phyloP scores from a whole-genome alignment of 768 basidiomycete species.

The Roridomyces roridus region DNA sequence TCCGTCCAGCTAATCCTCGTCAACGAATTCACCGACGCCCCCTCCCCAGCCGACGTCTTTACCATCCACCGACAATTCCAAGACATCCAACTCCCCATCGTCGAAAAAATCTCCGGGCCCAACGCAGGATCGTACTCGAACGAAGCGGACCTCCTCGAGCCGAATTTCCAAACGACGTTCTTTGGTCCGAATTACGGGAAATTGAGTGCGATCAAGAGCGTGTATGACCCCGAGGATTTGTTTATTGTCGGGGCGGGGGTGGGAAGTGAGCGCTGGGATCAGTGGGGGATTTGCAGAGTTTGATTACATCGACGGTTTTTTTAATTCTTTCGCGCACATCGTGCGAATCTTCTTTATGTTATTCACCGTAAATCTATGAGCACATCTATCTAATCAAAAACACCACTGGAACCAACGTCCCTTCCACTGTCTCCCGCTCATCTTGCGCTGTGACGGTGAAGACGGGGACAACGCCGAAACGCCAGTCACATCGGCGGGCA shows the following conservation, averaged over 20 bases:
- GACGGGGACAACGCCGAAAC: too few species aligned
- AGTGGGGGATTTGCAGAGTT: slow-evolving; percentile 30
- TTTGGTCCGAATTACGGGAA: slow-evolving; percentile 38
- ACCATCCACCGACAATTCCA: slow-evolving; percentile 28
- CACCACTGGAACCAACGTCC: too few species aligned
- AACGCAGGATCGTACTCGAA: slow-evolving; percentile 39
- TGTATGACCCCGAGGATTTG: slow-evolving; percentile 37
- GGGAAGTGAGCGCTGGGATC: slow-evolving; percentile 38
- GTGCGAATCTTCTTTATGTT: too few species aligned
- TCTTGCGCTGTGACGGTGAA: too few species aligned
- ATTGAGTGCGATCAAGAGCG: slow-evolving; percentile 32
- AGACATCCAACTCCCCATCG: slow-evolving; percentile 29
- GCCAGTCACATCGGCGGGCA: too few species aligned
- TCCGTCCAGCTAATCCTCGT: slow-evolving; percentile 20
- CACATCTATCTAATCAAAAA: too few species aligned
- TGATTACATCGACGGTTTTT: too few species aligned
- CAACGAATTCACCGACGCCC: slow-evolving; percentile 19
- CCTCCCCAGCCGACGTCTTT: slow-evolving; percentile 19
- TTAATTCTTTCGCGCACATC: too few species aligned
- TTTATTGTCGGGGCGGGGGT: slow-evolving; percentile 38
- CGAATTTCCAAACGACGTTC: slow-evolving; percentile 36
- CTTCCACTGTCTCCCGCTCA: too few species aligned
- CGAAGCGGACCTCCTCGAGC: slow-evolving; percentile 38
- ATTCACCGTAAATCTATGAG: too few species aligned
- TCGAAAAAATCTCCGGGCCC: slow-evolving; percentile 31